Percentiles rank a stretch among this genome's conserved stretches.
Conservation (phyloP, 441 rosid genomes). For the Gossypium schwendimanii region DNA sequence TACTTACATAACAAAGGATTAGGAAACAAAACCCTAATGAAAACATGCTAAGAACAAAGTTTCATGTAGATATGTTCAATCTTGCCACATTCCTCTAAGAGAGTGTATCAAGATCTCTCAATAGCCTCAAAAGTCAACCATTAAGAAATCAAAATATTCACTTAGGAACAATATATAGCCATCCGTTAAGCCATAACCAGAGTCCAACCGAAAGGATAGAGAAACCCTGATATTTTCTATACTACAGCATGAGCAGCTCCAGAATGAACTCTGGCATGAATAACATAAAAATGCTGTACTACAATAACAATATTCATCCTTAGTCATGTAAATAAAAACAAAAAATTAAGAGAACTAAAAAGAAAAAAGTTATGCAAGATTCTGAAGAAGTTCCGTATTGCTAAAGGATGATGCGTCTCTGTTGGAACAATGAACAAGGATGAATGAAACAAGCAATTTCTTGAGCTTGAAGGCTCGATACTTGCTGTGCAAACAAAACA, state of each 20-base stretch:
- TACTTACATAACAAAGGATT: not conserved
- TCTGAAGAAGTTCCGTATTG: not conserved
- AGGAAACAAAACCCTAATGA: not conserved
- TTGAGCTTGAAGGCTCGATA: no score
- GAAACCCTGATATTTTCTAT: not conserved
- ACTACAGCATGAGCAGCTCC: not conserved
- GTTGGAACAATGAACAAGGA: no score
- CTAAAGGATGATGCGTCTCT: not conserved
- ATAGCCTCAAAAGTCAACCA: not conserved
- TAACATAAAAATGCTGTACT: not conserved
- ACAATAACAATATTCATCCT: not conserved
- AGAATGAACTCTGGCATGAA: not conserved
- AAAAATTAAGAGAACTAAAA: not conserved
- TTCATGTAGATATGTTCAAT: not conserved
- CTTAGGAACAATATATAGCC: not conserved
- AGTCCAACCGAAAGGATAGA: not conserved
- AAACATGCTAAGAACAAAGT: not conserved
- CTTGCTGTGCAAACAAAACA: no score
- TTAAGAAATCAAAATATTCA: not conserved
- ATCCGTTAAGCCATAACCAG: not conserved
- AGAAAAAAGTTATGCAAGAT: not conserved
- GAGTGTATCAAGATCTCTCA: not conserved
- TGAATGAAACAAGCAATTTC: no score
- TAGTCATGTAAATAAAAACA: not conserved
- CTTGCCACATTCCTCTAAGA: not conserved